Evolutionary conservation across 495 filamentous ascomycete species (phyloP).

Genomic region (Aspergillus bridgeri): DNA sequence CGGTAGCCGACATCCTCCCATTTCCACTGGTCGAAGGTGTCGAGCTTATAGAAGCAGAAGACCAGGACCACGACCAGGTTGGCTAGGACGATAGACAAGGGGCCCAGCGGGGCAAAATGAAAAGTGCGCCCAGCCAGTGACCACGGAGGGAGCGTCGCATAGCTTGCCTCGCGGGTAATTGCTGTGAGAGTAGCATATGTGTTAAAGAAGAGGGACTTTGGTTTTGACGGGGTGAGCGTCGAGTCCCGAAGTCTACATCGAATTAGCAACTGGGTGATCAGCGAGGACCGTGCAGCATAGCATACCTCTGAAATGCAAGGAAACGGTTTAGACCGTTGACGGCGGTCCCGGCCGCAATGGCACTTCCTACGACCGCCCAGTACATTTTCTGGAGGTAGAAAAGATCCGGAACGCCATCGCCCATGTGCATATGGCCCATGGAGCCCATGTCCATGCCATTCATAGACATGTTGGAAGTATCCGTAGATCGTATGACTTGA

Average conservation of each 20-base stretch:
- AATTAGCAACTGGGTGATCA: not conserved
- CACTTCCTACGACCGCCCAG: slow-evolving; percentile 58
- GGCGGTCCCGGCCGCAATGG: slow-evolving; percentile 48
- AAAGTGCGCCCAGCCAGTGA: slow-evolving; percentile 38
- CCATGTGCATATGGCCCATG: slow-evolving; percentile 46
- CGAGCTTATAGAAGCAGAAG: slow-evolving; percentile 42
- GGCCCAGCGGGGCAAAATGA: slow-evolving; percentile 48
- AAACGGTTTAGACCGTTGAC: slow-evolving; percentile 47
- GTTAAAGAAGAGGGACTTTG: slow-evolving; percentile 52
- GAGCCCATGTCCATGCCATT: slow-evolving; percentile 5
- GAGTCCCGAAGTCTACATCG: slow-evolving; percentile 25
- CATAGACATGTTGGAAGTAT: slow-evolving; percentile 7
- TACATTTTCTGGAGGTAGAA: slow-evolving; percentile 52
- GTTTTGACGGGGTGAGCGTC: slow-evolving; percentile 57
- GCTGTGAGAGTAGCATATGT: slow-evolving; percentile 67
- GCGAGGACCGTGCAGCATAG: not conserved
- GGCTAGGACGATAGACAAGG: slow-evolving; percentile 32
- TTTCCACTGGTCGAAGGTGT: slow-evolving; percentile 36
- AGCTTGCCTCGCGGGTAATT: slow-evolving; percentile 60
- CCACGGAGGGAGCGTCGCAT: slow-evolving; percentile 57
- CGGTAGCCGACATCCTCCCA: slow-evolving; percentile 76
- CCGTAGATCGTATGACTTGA: not conserved
- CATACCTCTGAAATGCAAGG: slow-evolving; percentile 48
- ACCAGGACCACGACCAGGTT: slow-evolving; percentile 39
- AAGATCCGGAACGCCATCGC: slow-evolving; percentile 42